Conservation (phyloP, 1,139 yeast genomes). For the Blastobotrys niveus region DNA sequence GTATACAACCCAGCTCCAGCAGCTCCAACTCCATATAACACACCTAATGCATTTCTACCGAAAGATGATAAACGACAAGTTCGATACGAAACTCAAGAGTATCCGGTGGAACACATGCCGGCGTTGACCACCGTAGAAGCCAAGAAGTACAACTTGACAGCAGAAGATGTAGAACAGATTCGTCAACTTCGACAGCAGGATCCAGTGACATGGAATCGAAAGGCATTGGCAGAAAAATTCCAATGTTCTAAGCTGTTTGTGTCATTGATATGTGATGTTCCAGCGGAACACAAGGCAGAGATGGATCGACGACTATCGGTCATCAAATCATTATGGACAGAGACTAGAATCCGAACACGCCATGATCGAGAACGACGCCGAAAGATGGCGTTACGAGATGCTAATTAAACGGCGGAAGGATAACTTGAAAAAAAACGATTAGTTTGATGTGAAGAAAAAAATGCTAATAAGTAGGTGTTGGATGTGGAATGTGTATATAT, state of each 20-base stretch:
- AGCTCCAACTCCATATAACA: constrained; percentile 51
- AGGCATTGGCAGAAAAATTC: constrained; percentile 60
- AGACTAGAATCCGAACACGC: constrained; percentile 43
- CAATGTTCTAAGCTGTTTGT: constrained; percentile 51
- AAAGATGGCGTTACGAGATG: constrained; percentile 59
- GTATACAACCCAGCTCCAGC: constrained; percentile 40
- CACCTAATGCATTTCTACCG: constrained; percentile 74
- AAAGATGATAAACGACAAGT: constrained; percentile 52
- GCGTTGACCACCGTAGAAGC: constrained; percentile 34
- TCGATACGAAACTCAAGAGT: constrained; percentile 26
- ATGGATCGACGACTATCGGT: constrained; percentile 42
- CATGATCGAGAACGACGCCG: constrained; percentile 53
- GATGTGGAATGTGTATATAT: neutral
- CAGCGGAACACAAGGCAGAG: constrained; percentile 37
- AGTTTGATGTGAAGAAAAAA: constrained; percentile 6
- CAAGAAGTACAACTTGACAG: constrained; percentile 56
- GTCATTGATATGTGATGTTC: constrained; percentile 45
- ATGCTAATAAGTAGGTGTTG: neutral
- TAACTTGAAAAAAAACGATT: neutral
- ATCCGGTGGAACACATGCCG: constrained; percentile 34
- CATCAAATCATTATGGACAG: constrained; percentile 47
- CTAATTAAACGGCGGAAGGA: constrained; percentile 26
- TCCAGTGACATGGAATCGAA: constrained; percentile 62
- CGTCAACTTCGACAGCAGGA: constrained; percentile 54
- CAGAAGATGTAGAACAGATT: constrained; percentile 58